These are phyloP conservation scores for Talaromyces sp. DNA, from an alignment of 2,329 filamentous ascomycete species.

Conservation along the genomic window DNA sequence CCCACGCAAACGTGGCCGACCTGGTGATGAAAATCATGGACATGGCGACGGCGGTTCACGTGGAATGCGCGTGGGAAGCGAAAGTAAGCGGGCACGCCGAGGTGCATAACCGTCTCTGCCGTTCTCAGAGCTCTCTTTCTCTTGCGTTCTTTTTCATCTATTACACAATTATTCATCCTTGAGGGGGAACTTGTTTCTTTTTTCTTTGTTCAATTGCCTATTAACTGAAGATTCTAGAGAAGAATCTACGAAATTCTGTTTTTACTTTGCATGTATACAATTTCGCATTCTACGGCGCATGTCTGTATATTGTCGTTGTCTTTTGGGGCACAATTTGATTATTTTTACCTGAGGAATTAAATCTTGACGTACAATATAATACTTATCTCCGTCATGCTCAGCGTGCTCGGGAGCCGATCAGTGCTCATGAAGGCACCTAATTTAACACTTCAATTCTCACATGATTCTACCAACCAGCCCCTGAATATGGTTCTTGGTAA, in stretches of 20 bases:
- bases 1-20: conserved; percentile 38
- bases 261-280: conserved; percentile 18
- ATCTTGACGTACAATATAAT: not conserved
- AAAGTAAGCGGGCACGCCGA: conserved; percentile 42
- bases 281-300: conserved; percentile 13
- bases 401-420: too few relatives aligned
- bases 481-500: too few relatives aligned
- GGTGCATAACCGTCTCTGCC: conserved; percentile 27
- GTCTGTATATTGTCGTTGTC: not conserved
- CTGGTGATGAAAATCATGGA: conserved; percentile 33
- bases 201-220: not conserved
- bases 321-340: not conserved
- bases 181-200: not conserved
- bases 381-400: not conserved
- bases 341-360: not conserved
- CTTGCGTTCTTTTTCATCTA: not conserved
- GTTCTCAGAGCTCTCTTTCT: not conserved
- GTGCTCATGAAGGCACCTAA: too few relatives aligned
- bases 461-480: too few relatives aligned
- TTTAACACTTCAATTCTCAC: too few relatives aligned
- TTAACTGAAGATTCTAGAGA: not conserved
- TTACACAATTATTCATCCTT: not conserved
- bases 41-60: conserved; percentile 30
- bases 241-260: conserved; percentile 8
- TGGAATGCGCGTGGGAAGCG: conserved; percentile 39